Evolutionary conservation across 2,329 filamentous ascomycete genomes (phyloP).

Genomic region (Aspergillus sp.): DNA sequence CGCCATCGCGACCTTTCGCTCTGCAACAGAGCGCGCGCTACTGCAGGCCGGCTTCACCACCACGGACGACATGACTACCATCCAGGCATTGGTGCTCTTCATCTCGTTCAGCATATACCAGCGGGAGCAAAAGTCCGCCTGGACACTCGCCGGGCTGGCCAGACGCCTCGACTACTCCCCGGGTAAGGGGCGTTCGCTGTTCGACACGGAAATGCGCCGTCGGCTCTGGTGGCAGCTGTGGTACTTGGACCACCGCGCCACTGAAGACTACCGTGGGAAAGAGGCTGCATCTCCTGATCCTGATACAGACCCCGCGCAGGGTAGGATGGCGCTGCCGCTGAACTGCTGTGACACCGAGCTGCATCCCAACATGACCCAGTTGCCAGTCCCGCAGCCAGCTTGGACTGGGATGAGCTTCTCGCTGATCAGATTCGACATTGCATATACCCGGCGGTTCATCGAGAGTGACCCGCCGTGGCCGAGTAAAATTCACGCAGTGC

Average conservation of each 20-base stretch:
- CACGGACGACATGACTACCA: slow-evolving; percentile 54
- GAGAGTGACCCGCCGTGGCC: slow-evolving; percentile 21
- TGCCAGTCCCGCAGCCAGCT: slow-evolving; percentile 41
- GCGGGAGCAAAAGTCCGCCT: slow-evolving; percentile 20
- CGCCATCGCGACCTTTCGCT: slow-evolving; percentile 53
- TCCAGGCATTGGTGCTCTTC: slow-evolving; percentile 59
- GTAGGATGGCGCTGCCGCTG: slow-evolving; percentile 33
- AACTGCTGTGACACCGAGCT: slow-evolving; percentile 46
- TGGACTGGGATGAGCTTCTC: slow-evolving; percentile 48
- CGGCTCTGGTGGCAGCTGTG: slow-evolving; percentile 24
- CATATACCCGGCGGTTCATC: slow-evolving; percentile 25
- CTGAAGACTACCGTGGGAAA: slow-evolving; percentile 39
- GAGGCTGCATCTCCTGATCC: slow-evolving; percentile 22
- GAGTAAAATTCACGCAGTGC: slow-evolving; percentile 33
- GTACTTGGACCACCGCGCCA: slow-evolving; percentile 36
- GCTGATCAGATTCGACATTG: slow-evolving; percentile 48
- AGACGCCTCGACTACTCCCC: slow-evolving; percentile 41
- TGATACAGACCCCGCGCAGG: slow-evolving; percentile 21
- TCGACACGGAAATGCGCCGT: slow-evolving; percentile 43
- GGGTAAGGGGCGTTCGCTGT: slow-evolving; percentile 29
- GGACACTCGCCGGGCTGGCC: slow-evolving; percentile 26
- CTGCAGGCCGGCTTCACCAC: slow-evolving; percentile 57
- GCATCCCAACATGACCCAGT: slow-evolving; percentile 38
- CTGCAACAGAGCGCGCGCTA: slow-evolving; percentile 56
- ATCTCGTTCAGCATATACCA: slow-evolving; percentile 43